These are phyloP conservation scores for Spizellomyces punctatus DNA, from an alignment of 192 early-diverging fungal genomes.

Conservation along the genomic window DNA sequence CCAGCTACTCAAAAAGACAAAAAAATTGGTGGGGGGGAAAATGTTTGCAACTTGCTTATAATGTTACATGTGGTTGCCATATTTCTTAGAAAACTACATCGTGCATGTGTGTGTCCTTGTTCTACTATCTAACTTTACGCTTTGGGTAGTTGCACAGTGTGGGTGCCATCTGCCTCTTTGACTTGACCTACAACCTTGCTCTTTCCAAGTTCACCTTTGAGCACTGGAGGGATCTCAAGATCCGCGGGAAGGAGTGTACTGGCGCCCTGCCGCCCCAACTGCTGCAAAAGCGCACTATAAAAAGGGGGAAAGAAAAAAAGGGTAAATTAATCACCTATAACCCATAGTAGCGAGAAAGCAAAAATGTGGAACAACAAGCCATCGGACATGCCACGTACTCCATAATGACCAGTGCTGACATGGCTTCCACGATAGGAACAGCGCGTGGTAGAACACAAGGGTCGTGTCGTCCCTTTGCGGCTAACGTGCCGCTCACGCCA, in stretches of 20 bases:
- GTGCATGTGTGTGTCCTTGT: too few species aligned
- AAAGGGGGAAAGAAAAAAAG: constrained; percentile 17
- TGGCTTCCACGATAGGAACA: constrained; percentile 96
- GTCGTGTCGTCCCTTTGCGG: constrained; percentile 94
- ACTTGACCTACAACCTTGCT: background rate
- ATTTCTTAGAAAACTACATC: too few species aligned
- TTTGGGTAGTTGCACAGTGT: too few species aligned
- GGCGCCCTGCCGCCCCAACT: constrained; percentile 62
- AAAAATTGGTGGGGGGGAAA: too few species aligned
- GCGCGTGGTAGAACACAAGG: constrained; percentile 96
- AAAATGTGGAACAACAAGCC: too few species aligned
- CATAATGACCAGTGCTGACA: constrained; percentile 93
- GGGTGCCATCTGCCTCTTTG: background rate
- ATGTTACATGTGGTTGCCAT: too few species aligned
- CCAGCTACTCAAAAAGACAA: too few species aligned
- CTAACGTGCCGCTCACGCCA: constrained; percentile 78
- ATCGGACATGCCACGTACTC: constrained; percentile 58
- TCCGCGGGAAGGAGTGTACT: constrained; percentile 50
- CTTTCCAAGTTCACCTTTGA: constrained; percentile 40
- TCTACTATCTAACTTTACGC: too few species aligned
- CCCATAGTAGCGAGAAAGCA: too few species aligned
- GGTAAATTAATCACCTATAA: background rate
- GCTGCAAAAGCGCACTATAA: constrained; percentile 64
- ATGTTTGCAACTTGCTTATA: too few species aligned
- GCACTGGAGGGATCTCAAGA: constrained; percentile 35